These are phyloP conservation scores for Scutellaria baicalensis DNA, from an alignment of 257 asterid genomes.

Conservation along the genomic window DNA sequence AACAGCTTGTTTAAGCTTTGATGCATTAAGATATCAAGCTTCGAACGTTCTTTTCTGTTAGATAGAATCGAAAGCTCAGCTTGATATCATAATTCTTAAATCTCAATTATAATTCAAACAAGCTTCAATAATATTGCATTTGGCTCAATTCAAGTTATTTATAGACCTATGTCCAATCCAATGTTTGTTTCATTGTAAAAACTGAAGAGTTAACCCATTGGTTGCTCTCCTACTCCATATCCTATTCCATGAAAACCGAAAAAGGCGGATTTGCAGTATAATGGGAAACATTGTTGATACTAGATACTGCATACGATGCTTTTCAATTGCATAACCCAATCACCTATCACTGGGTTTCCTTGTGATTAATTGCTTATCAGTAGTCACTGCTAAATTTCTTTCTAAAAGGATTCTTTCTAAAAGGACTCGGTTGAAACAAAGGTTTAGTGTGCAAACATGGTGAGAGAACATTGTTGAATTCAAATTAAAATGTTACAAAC, in stretches of 20 bases:
- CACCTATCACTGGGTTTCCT: background rate
- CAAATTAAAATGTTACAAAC: slow-evolving; percentile 8
- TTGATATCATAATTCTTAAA: no score
- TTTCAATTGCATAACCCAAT: background rate
- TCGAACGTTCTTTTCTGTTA: no score
- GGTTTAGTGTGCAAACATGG: background rate
- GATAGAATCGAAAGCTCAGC: no score
- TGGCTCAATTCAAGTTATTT: no score
- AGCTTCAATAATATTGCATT: no score
- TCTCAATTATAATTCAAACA: no score
- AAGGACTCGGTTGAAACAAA: background rate
- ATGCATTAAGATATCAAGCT: no score
- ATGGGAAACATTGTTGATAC: background rate
- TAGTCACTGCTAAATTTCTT: background rate
- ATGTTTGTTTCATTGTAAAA: background rate
- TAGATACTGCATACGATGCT: background rate
- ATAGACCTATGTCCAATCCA: no score
- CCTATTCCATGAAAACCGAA: background rate
- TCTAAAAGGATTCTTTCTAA: no score
- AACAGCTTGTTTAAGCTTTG: no score
- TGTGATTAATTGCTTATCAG: background rate
- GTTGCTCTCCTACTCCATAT: no score
- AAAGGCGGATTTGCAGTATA: no score
- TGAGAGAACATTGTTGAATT: background rate
- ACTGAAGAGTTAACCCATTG: background rate